Evolutionary conservation across 2,329 filamentous ascomycete species (phyloP), one percentile per base, ranked within the genome.

Genomic region (Lasiodiplodia gonubiensis): DNA sequence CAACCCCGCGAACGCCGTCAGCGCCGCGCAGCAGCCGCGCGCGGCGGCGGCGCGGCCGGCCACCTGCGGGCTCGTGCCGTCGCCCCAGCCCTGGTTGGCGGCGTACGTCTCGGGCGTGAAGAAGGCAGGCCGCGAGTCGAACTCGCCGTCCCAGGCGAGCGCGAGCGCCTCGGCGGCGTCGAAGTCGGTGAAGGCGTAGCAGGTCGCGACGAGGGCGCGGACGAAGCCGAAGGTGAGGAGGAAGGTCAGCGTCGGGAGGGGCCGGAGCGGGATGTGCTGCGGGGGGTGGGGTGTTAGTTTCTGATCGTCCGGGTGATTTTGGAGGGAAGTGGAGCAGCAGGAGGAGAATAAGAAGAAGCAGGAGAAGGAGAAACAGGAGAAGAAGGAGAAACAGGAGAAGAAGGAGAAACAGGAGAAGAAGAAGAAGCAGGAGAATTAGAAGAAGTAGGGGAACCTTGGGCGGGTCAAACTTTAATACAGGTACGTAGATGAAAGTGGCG

Each of bases 11-110:
- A 80, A 78, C 67, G 78, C 79, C 27, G 46, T 61, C 63, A 27
- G 16, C 46, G 69, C 69, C 3, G 69, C 55, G 33, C 39, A 60
- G 37, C 65, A 68, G 3, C 21, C 25, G 4, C 46, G 5, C 48
- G 73, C 73, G 21, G 70, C 69, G 68, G 80, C 80, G 48, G 86
- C 86, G 70, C 82, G 77, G 42, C 8, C 57, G 5, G 57, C 57
- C 2, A 61, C 57, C 1, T 18, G 25, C 27, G 39, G 39, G 25
- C 57, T 61, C 37, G 57, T 61, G 25, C 25, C 21, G 27, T 49
- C 59, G 37, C 55, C 55, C 39, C 39, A 60, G 7, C 55, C 55
- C 37, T 60, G 59, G 27, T 63, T 49, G 16, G 30, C 27, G 46
- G 59, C 59, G 30, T 63, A 63, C 27, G 59, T 63, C 46, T 63